These are phyloP conservation scores for Echinosophora koreensis DNA, from an alignment of 306 rosid species.

Conservation along the genomic window DNA sequence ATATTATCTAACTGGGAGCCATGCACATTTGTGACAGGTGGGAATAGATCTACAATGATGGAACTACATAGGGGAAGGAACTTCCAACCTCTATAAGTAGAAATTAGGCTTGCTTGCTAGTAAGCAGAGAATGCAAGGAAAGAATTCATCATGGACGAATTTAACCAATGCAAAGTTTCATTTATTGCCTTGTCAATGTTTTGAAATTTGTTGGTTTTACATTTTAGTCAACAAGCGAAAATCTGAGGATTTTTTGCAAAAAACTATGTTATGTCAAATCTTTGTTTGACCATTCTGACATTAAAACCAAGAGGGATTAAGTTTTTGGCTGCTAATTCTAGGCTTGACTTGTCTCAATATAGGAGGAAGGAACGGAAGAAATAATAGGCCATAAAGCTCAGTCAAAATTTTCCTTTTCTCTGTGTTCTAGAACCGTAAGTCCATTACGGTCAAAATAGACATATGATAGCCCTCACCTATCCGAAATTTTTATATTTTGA, in stretches of 20 bases:
- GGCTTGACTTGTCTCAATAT: slow-evolving; percentile 3
- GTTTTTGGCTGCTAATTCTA: neutral
- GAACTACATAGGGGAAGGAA: slow-evolving; percentile 47
- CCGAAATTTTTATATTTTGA: slow-evolving; percentile 48
- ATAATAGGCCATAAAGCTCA: neutral
- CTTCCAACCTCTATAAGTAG: slow-evolving; percentile 26
- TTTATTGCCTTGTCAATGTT: neutral
- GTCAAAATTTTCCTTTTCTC: slow-evolving; percentile 44
- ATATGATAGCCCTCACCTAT: slow-evolving; percentile 8
- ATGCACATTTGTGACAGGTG: slow-evolving; percentile 45
- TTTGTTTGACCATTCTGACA: neutral
- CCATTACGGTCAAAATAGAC: slow-evolving; percentile 39
- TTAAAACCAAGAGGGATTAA: neutral
- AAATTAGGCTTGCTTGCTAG: slow-evolving; percentile 1
- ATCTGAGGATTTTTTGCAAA: neutral
- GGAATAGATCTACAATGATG: slow-evolving; percentile 55
- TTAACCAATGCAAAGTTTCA: slow-evolving; percentile 4
- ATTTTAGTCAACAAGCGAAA: neutral
- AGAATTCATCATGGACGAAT: neutral
- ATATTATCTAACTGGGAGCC: slow-evolving; percentile 9
- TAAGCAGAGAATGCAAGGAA: neutral
- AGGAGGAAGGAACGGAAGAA: slow-evolving; percentile 15
- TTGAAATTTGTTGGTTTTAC: neutral
- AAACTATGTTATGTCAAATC: neutral
- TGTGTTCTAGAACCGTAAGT: slow-evolving; percentile 25